Evolutionary conservation across 225 moss, liverwort and hornwort species (phyloP), one percentile per base, ranked within the genome.

Genomic region (Climacium dendroides): DNA sequence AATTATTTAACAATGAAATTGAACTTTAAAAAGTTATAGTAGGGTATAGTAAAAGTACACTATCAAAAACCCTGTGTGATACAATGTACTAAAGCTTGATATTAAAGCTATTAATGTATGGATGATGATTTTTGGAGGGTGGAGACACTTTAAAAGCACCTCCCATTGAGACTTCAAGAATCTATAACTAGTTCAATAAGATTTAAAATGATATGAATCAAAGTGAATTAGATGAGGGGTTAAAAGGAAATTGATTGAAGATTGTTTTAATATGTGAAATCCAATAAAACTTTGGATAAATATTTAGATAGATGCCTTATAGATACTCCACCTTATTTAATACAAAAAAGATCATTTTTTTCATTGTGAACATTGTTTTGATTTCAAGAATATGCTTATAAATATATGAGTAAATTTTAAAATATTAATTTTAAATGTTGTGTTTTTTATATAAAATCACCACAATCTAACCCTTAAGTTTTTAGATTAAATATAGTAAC

Each of bases 211-310:
- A 25, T 70, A 41, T 25, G 5, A 70, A 70, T 69, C 0, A 45
- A 43, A 71, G 1, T 8, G 9, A 72, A 29, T 28, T 45, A 45
- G 28, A 47, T 72, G 15, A 3, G 1, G 1, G 11, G 0, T 10
- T 3, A 0, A 11, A 19, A 19, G 1, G 5, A 73, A 47, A 2
- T 30, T 47, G 1, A 30, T 0, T 4, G 2, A 30, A 30, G 7
- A 47, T 47, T 73, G 0, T 73, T 47, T 73, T 11, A 4, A 30
- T 17, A 19, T 17, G 10, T 47, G 7, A 73, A 73, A 11, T 73
- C 11, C 2, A 30, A 73, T 73, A 11, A 47, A 4, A 30, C 30
- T 73, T 0, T 6, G 1, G 4, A 19, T 47, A 47, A 73, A 73
- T 72, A 47, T 47, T 19, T 18, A 10, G 6, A 47, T 18, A 4